Evolutionary conservation across 2,329 filamentous ascomycete species (phyloP).

Genomic region (Diaporthe destruens): DNA sequence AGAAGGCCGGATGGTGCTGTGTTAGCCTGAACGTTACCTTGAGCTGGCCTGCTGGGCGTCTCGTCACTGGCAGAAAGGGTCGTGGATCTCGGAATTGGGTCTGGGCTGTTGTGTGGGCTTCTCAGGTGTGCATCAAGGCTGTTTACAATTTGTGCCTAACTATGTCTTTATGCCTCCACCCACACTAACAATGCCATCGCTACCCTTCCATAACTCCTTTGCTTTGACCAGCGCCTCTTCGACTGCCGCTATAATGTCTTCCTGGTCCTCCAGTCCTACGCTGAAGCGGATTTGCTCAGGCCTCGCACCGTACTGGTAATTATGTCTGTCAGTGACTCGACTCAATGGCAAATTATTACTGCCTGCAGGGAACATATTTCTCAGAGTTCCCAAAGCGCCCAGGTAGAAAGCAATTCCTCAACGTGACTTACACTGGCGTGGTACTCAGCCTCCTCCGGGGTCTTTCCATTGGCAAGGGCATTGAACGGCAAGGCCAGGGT

Average conservation of each 20-base stretch:
- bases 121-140: not conserved
- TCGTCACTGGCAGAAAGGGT: not conserved
- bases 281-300: slow-evolving; percentile 60
- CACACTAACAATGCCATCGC: not conserved
- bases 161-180: not conserved
- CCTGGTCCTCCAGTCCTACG: slow-evolving; percentile 60
- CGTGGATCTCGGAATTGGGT: not conserved
- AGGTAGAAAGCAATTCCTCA: too few species aligned
- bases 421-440: slow-evolving; percentile 46
- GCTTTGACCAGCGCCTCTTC: slow-evolving; percentile 51
- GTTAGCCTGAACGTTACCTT: slow-evolving; percentile 18
- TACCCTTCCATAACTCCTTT: slow-evolving; percentile 10
- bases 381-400: too few species aligned
- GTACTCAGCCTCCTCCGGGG: slow-evolving; percentile 52
- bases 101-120: not conserved
- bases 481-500: slow-evolving; percentile 64
- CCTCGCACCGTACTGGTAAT: slow-evolving; percentile 50
- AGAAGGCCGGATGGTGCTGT: not conserved
- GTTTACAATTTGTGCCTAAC: not conserved
- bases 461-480: slow-evolving; percentile 57
- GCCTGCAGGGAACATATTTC: too few species aligned
- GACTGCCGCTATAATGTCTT: slow-evolving; percentile 57
- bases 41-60: not conserved
- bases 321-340: not conserved
- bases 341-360: too few species aligned